phyloP scores from a whole-genome alignment of 345 rosid genomes.

The Hibiscus trionum region DNA sequence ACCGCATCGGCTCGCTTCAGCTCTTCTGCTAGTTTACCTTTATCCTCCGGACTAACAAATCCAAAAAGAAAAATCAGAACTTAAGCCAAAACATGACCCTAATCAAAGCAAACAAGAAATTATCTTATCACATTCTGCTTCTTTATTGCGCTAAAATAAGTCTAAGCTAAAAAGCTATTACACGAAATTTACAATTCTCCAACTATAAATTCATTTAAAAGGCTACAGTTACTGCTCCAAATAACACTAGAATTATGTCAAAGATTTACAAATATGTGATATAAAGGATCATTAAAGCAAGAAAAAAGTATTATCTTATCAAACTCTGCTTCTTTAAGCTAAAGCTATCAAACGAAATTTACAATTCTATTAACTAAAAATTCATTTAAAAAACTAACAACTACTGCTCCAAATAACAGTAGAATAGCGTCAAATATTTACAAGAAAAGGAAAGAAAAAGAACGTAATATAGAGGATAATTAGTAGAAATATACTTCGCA shows the following conservation, averaged over 20 bases:
- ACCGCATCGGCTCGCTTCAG: conserved; percentile 71
- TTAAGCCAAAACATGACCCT: not conserved
- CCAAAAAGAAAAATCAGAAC: not conserved
- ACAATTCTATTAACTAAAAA: too few species aligned
- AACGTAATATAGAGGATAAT: not conserved
- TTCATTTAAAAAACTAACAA: too few species aligned
- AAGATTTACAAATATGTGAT: not conserved
- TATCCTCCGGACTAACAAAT: conserved; percentile 49
- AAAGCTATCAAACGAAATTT: too few species aligned
- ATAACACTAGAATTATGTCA: not conserved
- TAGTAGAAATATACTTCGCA: conserved; percentile 45
- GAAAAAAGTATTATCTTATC: too few species aligned
- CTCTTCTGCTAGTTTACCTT: conserved; percentile 53
- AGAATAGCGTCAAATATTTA: too few species aligned
- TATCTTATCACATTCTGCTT: not conserved
- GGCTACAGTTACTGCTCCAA: not conserved
- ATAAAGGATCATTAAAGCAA: too few species aligned
- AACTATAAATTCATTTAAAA: not conserved
- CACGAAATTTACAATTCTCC: not conserved
- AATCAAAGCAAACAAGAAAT: not conserved
- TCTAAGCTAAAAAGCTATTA: not conserved
- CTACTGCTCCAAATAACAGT: too few species aligned
- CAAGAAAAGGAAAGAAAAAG: not conserved
- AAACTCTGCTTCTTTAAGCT: too few species aligned
- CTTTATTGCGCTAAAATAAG: not conserved